Base-by-base conservation (phyloP, 768 basidiomycete genomes). In the Amanita phalloides region DNA sequence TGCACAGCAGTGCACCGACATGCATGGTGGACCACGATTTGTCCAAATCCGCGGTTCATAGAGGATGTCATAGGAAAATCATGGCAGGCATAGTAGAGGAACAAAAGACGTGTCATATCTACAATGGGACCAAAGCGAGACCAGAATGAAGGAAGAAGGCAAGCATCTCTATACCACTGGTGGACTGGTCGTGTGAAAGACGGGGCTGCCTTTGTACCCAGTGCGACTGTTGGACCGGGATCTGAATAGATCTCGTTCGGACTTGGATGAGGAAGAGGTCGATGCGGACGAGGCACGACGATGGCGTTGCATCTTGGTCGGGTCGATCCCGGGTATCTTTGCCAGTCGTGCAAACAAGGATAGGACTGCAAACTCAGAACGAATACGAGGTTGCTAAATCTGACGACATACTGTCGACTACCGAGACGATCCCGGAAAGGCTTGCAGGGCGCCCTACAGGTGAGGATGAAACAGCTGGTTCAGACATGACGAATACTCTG, bases 341-440 rank as follows among this genome's bases (percentile, higher is more conserved):
- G 85, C 87, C 39, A 84, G 64, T 43, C 76, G 82, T 0, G 87
- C 89, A 61, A 91, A 91, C 25, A 86, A 68, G 2, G 87, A 87
- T 25, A 91, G 76, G 45, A 90, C 88, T 88, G 54, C 33, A 45
- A 39, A 26, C 44, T n/a, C 23, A 47, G 41, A 21, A 30, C 43
- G n/a, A 54, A 38, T 14, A 41, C 2, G 6, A 33, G n/a, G 4
- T 5, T 33, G 17, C 10, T 33, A 5, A 33, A 26, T 8, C 28
- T 28, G 13, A 33, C 3, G 6, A 70, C 81, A 54, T 59, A 90
- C 89, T 81, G 61, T 91, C 89, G 21, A 88, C 86, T 53, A 86
- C 76, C 11, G 89, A 90, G 8, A 90, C 83, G n/a, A 91, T 76
- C 11, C 89, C 89, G 6, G 74, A 80, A 4, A 74, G 63, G 45